Percentiles rank a stretch among this genome's conserved stretches.
Evolutionary conservation across 2,329 filamentous ascomycete genomes (phyloP).

Genomic region (Botrytis fragariae): DNA sequence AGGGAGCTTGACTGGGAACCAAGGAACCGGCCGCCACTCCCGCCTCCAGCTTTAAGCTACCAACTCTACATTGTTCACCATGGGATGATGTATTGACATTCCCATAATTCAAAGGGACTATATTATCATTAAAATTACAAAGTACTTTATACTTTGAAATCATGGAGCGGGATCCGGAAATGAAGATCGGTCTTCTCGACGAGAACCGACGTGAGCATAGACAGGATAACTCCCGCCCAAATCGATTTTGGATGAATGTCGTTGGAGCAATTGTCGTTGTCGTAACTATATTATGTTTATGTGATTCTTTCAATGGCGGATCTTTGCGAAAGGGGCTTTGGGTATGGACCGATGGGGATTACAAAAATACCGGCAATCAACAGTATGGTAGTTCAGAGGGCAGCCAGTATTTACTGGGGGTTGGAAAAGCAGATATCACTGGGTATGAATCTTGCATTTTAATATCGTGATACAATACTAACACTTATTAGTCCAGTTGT

Average conservation of each 20-base stretch:
- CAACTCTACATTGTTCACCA: constrained; percentile 7
- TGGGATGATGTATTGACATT: constrained; percentile 8
- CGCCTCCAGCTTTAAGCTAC: neutral
- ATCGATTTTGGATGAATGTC: neutral
- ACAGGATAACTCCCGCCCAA: neutral
- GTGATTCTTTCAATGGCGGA: neutral
- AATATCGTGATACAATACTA: constrained; percentile 17
- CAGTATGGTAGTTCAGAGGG: constrained; percentile 23
- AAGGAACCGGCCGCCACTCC: neutral
- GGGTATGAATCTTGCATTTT: constrained; percentile 47
- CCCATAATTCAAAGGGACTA: neutral
- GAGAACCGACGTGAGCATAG: constrained; percentile 1
- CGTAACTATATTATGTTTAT: neutral
- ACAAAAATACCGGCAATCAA: neutral
- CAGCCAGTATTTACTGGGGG: constrained; percentile 58
- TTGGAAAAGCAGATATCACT: constrained; percentile 71
- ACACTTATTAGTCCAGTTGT: constrained; percentile 65
- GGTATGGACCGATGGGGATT: constrained; percentile 14
- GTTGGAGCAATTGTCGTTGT: neutral
- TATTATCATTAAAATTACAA: neutral
- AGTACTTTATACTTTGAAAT: neutral
- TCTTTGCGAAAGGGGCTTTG: constrained; percentile 14
- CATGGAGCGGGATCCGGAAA: constrained; percentile 11
- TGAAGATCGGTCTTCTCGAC: constrained; percentile 15
- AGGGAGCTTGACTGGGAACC: neutral